Percentiles rank a stretch among this genome's conserved stretches.
Conservation (phyloP, 345 rosid genomes). For the Populus deltoides region DNA sequence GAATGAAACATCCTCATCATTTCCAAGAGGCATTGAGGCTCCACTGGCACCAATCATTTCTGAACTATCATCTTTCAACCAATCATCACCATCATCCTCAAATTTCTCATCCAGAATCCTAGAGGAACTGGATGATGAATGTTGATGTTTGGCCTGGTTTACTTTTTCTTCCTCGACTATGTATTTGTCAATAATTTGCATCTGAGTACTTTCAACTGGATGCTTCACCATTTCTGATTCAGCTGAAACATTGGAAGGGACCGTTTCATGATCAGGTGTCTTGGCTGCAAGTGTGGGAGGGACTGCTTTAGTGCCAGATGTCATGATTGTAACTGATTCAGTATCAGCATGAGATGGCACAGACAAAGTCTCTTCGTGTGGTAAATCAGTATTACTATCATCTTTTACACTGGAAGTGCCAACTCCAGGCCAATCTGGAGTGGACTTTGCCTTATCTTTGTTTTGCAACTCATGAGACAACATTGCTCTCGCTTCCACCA, state of each 20-base stretch:
- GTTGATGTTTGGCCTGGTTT: slow-evolving; percentile 29
- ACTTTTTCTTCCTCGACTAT: slow-evolving; percentile 59
- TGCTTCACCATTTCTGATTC: slow-evolving; percentile 52
- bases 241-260: slow-evolving; percentile 26
- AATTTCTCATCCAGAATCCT: slow-evolving; percentile 39
- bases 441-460: slow-evolving; percentile 26
- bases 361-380: slow-evolving; percentile 33
- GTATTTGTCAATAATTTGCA: slow-evolving; percentile 63
- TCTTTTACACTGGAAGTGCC: slow-evolving; percentile 26
- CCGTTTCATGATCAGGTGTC: slow-evolving; percentile 21
- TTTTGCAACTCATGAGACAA: slow-evolving; percentile 54
- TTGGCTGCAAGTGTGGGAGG: not conserved
- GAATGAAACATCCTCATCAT: slow-evolving; percentile 93
- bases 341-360: slow-evolving; percentile 41
- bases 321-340: slow-evolving; percentile 40
- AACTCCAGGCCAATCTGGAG: slow-evolving; percentile 34
- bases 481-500: slow-evolving; percentile 78
- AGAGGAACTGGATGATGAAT: slow-evolving; percentile 28
- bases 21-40: slow-evolving; percentile 45
- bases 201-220: slow-evolving; percentile 47
- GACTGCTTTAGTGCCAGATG: slow-evolving; percentile 23
- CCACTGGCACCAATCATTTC: slow-evolving; percentile 43
- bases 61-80: slow-evolving; percentile 77
- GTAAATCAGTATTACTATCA: slow-evolving; percentile 26
- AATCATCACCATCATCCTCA: slow-evolving; percentile 84